Evolutionary conservation across 2,329 filamentous ascomycete species (phyloP).

Genomic region (Herpotrichia juniperi): DNA sequence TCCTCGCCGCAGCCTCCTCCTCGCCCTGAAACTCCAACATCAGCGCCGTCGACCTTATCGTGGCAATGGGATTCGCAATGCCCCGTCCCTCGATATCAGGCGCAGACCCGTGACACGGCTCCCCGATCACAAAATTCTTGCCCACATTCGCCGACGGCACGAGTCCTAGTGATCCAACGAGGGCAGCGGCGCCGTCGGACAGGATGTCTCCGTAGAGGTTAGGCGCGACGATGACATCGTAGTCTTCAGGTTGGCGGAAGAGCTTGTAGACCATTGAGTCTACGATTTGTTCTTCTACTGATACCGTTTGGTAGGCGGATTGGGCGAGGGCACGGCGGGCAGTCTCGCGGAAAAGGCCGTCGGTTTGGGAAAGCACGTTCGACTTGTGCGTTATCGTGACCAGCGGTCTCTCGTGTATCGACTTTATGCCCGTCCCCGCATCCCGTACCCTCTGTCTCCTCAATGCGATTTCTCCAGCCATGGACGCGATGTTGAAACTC

Average conservation of each 20-base stretch:
- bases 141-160: conserved; percentile 96
- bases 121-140: conserved; percentile 91
- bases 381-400: conserved; percentile 99
- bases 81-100: conserved; percentile 93
- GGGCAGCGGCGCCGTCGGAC: conserved; percentile 90
- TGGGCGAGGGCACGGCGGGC: conserved; percentile 74
- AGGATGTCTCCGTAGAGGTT: conserved; percentile 98
- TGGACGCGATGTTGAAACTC: conserved; percentile 82
- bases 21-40: conserved; percentile 97
- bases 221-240: conserved; percentile 97
- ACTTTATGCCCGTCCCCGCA: conserved; percentile 47
- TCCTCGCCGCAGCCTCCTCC: conserved; percentile 82
- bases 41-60: conserved; percentile 84
- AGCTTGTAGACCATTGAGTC: conserved; percentile 99
- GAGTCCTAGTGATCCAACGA: conserved; percentile 89
- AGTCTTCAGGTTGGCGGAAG: conserved; percentile 91
- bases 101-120: conserved; percentile 95
- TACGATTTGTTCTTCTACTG: conserved; percentile 95
- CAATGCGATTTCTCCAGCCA: conserved; percentile 93
- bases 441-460: conserved; percentile 82
- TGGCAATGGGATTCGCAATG: conserved; percentile 96
- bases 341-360: conserved; percentile 89
- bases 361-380: conserved; percentile 95
- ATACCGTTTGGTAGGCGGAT: conserved; percentile 66
- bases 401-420: conserved; percentile 71